A percentile compares a stretch with the other conserved stretches of the same genome.
phyloP scores from a whole-genome alignment of 2,329 filamentous ascomycete genomes.

The Botryotinia convoluta region DNA sequence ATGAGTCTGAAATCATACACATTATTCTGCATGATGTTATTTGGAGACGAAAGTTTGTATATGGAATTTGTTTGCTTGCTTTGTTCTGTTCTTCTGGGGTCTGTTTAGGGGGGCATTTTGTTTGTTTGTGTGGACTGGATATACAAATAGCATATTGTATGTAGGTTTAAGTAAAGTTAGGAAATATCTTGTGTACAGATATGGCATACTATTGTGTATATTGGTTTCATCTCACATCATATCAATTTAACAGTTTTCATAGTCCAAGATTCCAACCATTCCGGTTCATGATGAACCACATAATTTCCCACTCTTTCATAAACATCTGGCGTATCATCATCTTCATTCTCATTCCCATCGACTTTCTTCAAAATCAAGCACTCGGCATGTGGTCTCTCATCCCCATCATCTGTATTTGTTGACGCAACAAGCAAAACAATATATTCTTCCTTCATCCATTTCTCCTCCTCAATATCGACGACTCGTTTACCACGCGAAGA shows the following conservation, averaged over 20 bases:
- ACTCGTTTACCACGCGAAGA: neutral
- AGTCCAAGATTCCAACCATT: neutral
- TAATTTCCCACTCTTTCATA: neutral
- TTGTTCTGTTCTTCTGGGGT: accelerated
- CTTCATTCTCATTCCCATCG: neutral
- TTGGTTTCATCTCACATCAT: neutral
- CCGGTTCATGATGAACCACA: neutral
- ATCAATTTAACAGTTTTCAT: neutral
- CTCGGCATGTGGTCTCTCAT: neutral
- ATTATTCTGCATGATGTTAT: neutral
- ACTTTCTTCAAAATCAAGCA: neutral
- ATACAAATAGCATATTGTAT: neutral
- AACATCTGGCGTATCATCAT: neutral
- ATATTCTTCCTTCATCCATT: neutral
- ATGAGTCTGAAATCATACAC: too few relatives aligned
- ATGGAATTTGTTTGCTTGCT: neutral
- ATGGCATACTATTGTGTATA: neutral
- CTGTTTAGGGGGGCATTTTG: accelerated
- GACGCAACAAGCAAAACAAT: neutral
- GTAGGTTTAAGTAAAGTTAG: too few relatives aligned
- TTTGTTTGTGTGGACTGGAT: neutral
- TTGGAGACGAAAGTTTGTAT: neutral
- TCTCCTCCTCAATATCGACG: neutral
- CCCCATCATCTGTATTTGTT: neutral
- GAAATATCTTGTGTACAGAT: too few relatives aligned